A percentile compares a stretch with the other conserved stretches of the same genome.
These are phyloP conservation scores for Colletotrichum simmondsii DNA, from an alignment of 2,329 filamentous ascomycete genomes.

Conservation along the genomic window DNA sequence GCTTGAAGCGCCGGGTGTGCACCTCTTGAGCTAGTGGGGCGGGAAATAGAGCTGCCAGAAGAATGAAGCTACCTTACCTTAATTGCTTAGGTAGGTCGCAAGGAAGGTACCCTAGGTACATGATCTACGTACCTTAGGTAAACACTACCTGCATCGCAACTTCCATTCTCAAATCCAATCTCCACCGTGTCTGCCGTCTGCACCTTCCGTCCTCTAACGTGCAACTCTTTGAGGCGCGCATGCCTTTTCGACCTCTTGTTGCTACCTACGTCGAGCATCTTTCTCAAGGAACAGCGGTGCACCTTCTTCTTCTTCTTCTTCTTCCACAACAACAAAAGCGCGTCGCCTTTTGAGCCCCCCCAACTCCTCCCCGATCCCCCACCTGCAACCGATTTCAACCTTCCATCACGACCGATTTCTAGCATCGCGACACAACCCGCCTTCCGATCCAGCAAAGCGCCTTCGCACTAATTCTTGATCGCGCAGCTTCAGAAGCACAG, in stretches of 20 bases:
- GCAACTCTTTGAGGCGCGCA: conserved; percentile 5
- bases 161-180: conserved; percentile 7
- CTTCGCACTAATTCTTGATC: background rate
- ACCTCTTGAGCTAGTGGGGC: background rate
- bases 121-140: background rate
- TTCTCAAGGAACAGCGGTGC: background rate
- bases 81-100: too few species aligned
- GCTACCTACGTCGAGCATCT: background rate
- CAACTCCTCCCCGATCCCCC: background rate
- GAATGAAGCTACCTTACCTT: background rate
- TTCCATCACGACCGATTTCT: background rate
- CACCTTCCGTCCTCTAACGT: background rate
- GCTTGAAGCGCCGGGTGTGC: background rate
- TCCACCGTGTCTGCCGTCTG: background rate
- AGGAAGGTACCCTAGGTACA: background rate
- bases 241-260: background rate
- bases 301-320: background rate
- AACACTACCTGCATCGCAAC: background rate
- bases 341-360: background rate
- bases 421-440: background rate
- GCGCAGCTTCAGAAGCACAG: conserved; percentile 2
- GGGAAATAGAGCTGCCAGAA: background rate
- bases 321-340: background rate
- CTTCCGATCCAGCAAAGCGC: conserved; percentile 2
- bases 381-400: background rate